Conservation (phyloP, 2,329 filamentous ascomycete genomes). For the Aureobasidium musti region DNA sequence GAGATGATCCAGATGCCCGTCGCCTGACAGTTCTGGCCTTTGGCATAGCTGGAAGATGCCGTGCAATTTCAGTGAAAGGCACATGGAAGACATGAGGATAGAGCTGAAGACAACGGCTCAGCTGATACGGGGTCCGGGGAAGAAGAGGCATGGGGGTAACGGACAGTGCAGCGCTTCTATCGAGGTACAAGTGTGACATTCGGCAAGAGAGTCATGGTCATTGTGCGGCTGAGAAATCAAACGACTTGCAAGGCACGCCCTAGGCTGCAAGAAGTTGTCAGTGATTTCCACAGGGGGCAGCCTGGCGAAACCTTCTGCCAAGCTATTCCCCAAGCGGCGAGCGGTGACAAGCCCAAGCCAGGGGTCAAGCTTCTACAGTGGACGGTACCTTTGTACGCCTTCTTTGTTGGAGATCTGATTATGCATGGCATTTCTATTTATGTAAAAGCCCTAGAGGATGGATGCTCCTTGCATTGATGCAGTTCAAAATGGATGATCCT, state of each 20-base stretch:
- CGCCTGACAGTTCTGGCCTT: background rate
- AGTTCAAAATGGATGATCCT: too few relatives aligned
- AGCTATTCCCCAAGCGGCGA: background rate
- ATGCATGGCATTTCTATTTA: too few relatives aligned
- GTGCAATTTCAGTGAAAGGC: background rate
- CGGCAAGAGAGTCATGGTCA: too few relatives aligned
- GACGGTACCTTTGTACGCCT: too few relatives aligned
- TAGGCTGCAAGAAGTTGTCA: background rate
- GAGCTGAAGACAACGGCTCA: background rate
- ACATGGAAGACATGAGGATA: background rate
- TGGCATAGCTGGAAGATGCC: background rate
- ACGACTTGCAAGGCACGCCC: too few relatives aligned
- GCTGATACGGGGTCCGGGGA: background rate
- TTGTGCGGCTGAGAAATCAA: too few relatives aligned
- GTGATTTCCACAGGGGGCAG: background rate
- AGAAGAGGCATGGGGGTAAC: background rate
- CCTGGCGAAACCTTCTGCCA: background rate
- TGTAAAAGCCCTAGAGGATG: too few relatives aligned
- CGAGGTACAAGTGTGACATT: too few relatives aligned
- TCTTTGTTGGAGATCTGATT: too few relatives aligned
- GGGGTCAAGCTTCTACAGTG: background rate
- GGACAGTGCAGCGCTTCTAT: too few relatives aligned
- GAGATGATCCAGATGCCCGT: background rate
- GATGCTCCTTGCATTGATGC: too few relatives aligned
- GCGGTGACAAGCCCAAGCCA: background rate